phyloP scores from a whole-genome alignment of 306 rosid genomes.

The Canavalia gladiata region DNA sequence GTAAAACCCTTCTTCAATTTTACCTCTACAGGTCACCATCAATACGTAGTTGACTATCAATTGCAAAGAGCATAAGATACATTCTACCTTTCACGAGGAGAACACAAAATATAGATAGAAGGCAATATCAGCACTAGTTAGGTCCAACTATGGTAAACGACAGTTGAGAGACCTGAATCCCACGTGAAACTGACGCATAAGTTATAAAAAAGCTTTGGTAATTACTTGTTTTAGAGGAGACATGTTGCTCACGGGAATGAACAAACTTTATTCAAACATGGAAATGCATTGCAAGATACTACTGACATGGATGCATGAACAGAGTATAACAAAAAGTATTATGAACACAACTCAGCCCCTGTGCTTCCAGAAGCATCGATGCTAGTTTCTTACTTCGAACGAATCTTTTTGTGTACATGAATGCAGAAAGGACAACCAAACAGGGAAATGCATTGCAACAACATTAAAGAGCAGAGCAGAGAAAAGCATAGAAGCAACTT shows the following conservation, averaged over 20 bases:
- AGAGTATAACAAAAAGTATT: slow-evolving; percentile 12
- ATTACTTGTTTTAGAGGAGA: slow-evolving; percentile 16
- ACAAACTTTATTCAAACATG: background rate
- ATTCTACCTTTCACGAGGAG: background rate
- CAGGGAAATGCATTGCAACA: slow-evolving; percentile 22
- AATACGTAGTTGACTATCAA: background rate
- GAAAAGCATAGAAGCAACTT: background rate
- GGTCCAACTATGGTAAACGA: background rate
- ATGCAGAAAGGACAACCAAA: background rate
- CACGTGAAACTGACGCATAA: background rate
- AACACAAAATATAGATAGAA: background rate
- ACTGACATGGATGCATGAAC: background rate
- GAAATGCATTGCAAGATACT: background rate
- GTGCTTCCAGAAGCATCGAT: background rate
- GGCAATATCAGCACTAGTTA: background rate
- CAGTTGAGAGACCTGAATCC: background rate
- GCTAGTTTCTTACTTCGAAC: background rate
- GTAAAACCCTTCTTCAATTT: background rate
- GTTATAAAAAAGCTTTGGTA: background rate
- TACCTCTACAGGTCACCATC: background rate
- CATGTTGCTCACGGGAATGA: background rate
- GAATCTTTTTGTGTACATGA: background rate
- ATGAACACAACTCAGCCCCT: background rate
- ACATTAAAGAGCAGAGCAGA: background rate
- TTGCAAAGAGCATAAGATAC: background rate